Conservation (phyloP, 2,329 filamentous ascomycete genomes). For the Sclerotinia subarctica region DNA sequence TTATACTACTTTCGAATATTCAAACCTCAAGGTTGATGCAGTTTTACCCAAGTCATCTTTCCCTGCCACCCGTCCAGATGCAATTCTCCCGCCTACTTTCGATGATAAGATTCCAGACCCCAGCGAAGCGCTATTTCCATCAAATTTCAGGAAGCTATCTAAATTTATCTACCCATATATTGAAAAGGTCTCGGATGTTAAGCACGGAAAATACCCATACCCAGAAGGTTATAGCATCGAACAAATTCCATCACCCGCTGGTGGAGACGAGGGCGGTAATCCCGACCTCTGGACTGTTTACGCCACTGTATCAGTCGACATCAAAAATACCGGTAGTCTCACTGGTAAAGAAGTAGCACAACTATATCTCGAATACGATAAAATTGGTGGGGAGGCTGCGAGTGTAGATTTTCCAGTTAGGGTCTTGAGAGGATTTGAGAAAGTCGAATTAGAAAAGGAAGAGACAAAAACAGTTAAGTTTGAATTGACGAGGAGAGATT, state of each 20-base stretch:
- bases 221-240: slow-evolving; percentile 47
- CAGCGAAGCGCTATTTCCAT: slow-evolving; percentile 53
- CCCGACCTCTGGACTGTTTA: slow-evolving; percentile 54
- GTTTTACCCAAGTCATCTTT: slow-evolving; percentile 41
- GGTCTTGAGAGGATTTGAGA: slow-evolving; percentile 71
- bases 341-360: slow-evolving; percentile 55
- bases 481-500: slow-evolving; percentile 54
- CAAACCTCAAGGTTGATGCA: slow-evolving; percentile 44
- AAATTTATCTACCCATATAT: slow-evolving; percentile 67
- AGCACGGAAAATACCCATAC: slow-evolving; percentile 42
- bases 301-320: slow-evolving; percentile 51
- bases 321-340: slow-evolving; percentile 57
- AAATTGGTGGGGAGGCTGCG: slow-evolving; percentile 28
- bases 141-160: slow-evolving; percentile 52
- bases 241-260: slow-evolving; percentile 53
- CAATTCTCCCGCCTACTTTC: slow-evolving; percentile 47
- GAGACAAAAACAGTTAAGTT: slow-evolving; percentile 50
- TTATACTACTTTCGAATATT: slow-evolving; percentile 61
- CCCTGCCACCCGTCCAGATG: slow-evolving; percentile 39
- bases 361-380: slow-evolving; percentile 48
- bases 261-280: slow-evolving; percentile 60
- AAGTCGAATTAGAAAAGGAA: slow-evolving; percentile 50
- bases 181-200: slow-evolving; percentile 38
- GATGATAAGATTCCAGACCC: slow-evolving; percentile 49
- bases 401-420: slow-evolving; percentile 59